phyloP scores from a whole-genome alignment of 176 grass and related monocot genomes.

The Bonia amplexicaulis region DNA sequence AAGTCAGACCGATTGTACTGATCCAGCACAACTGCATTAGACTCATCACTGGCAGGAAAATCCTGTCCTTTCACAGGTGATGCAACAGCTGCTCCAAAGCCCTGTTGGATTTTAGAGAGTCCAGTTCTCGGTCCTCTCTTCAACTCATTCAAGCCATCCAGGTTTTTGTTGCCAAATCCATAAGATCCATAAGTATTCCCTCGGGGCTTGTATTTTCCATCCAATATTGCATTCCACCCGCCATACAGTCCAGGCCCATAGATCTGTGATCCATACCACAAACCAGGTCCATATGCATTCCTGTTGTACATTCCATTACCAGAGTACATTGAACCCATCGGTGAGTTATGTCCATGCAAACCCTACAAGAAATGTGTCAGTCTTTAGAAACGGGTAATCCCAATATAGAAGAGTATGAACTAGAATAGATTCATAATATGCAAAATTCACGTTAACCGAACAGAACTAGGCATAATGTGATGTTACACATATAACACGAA shows the following conservation, averaged over 20 bases:
- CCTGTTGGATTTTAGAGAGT: conserved; percentile 44
- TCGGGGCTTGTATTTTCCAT: conserved; percentile 61
- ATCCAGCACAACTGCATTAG: conserved; percentile 37
- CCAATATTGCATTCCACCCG: conserved; percentile 50
- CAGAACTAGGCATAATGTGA: not conserved
- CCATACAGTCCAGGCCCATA: conserved; percentile 55
- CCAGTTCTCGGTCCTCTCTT: conserved; percentile 80
- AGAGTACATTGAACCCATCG: conserved; percentile 44
- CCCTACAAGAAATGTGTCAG: conserved; percentile 10
- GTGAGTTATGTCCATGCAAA: not conserved
- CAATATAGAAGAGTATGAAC: not conserved
- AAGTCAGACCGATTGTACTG: conserved; percentile 79
- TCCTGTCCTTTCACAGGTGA: conserved; percentile 39
- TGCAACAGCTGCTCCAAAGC: conserved; percentile 20
- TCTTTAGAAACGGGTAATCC: conserved; percentile 3
- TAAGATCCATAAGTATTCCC: conserved; percentile 57
- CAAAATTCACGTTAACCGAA: not conserved
- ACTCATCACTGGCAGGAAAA: conserved; percentile 15
- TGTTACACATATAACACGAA: not conserved
- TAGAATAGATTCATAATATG: not conserved
- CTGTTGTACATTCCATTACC: conserved; percentile 47
- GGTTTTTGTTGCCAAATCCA: conserved; percentile 52
- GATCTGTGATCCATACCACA: conserved; percentile 57
- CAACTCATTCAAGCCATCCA: conserved; percentile 77
- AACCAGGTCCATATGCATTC: conserved; percentile 41